phyloP scores from a whole-genome alignment of 257 asterid genomes.

The Solanum arcanum region DNA sequence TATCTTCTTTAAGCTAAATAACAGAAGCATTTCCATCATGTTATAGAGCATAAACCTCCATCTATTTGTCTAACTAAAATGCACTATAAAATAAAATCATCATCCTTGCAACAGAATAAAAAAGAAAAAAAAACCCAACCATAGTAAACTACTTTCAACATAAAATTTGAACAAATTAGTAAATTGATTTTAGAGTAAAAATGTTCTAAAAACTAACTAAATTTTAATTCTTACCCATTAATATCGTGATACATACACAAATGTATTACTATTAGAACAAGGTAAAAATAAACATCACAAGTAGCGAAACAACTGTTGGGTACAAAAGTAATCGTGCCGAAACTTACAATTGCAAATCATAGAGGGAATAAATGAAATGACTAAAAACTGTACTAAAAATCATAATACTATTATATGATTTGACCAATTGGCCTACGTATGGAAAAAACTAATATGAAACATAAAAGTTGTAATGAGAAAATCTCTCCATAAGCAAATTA shows the following conservation, averaged over 20 bases:
- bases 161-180: neutral
- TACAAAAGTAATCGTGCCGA: neutral
- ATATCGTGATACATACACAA: neutral
- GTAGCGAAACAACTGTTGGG: neutral
- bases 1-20: neutral
- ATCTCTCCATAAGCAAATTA: neutral
- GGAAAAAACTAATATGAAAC: neutral
- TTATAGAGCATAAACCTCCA: neutral
- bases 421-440: neutral
- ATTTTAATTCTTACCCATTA: no score
- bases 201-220: neutral
- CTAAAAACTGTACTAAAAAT: neutral
- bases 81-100: neutral
- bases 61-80: neutral
- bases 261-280: neutral
- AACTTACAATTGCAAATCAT: neutral
- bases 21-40: neutral
- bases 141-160: neutral
- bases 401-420: neutral
- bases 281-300: neutral
- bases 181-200: neutral
- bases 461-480: no score
- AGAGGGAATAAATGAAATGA: neutral
- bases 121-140: neutral
- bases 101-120: neutral